Conservation (phyloP, 2,329 filamentous ascomycete species). For the Fusarium denticulatum region DNA sequence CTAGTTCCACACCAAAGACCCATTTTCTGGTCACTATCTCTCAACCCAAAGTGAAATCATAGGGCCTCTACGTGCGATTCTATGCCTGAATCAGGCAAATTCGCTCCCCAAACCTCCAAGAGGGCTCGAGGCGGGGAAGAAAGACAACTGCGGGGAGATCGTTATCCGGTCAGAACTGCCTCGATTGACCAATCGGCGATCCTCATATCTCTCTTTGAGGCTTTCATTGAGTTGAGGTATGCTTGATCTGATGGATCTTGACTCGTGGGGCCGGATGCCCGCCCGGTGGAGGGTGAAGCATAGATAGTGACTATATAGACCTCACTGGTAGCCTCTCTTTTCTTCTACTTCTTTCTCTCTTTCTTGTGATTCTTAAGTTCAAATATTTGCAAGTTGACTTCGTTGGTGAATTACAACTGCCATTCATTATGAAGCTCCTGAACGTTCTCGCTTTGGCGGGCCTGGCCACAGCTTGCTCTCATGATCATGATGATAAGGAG, state of each 20-base stretch:
- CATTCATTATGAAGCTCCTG: constrained; percentile 44
- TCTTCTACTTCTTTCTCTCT: neutral
- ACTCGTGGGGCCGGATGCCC: constrained; percentile 29
- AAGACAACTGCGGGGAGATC: constrained; percentile 18
- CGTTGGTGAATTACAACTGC: neutral
- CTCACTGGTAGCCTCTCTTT: neutral
- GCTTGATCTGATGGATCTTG: constrained; percentile 15
- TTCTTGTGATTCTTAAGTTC: neutral
- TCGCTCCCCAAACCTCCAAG: constrained; percentile 5
- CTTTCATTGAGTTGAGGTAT: neutral
- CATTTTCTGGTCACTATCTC: constrained; percentile 7
- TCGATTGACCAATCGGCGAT: constrained; percentile 18
- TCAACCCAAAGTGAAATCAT: constrained; percentile 1
- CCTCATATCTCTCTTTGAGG: neutral
- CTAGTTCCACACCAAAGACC: constrained; percentile 21
- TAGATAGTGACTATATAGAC: constrained; percentile 28
- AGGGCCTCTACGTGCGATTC: constrained; percentile 6
- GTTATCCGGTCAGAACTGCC: neutral
- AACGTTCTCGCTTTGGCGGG: constrained; percentile 43
- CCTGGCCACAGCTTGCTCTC: constrained; percentile 42
- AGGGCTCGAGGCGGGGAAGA: constrained; percentile 13
- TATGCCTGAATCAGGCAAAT: constrained; percentile 28
- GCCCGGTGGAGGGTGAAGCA: constrained; percentile 16
- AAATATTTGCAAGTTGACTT: neutral
- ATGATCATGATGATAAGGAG: constrained; percentile 51